Conservation (phyloP, 2,329 filamentous ascomycete species). For the Xylariaceae sp. region DNA sequence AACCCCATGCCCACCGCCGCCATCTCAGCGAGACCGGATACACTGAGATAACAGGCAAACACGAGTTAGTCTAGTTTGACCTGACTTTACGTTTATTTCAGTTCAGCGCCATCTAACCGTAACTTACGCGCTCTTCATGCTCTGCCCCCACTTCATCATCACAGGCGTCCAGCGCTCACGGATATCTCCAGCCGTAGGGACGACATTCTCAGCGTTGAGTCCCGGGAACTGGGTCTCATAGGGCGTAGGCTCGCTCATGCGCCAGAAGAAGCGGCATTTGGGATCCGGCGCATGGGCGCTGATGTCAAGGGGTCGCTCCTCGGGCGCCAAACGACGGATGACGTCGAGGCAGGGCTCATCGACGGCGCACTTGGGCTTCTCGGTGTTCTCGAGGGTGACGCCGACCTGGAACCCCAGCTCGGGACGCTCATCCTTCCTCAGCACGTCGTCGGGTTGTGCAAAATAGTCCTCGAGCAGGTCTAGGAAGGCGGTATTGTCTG, state of each 20-base stretch:
- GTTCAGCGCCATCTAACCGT: not conserved
- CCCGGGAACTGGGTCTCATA: slow-evolving; percentile 53
- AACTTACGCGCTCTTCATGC: slow-evolving; percentile 58
- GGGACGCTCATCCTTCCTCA: slow-evolving; percentile 52
- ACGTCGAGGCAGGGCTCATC: slow-evolving; percentile 57
- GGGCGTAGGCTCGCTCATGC: slow-evolving; percentile 52
- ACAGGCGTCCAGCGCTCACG: slow-evolving; percentile 48
- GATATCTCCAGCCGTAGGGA: slow-evolving; percentile 48
- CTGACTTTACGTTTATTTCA: not conserved
- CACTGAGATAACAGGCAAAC: slow-evolving; percentile 23
- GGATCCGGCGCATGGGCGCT: slow-evolving; percentile 54
- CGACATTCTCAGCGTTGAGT: slow-evolving; percentile 53
- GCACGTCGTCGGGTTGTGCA: slow-evolving; percentile 47
- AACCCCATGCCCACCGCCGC: slow-evolving; percentile 53
- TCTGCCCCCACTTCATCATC: slow-evolving; percentile 55
- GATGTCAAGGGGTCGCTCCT: slow-evolving; percentile 56
- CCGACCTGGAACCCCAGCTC: slow-evolving; percentile 58
- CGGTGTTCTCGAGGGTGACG: slow-evolving; percentile 59
- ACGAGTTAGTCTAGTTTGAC: not conserved
- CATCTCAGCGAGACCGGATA: slow-evolving; percentile 57
- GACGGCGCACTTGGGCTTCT: slow-evolving; percentile 60
- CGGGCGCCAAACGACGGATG: slow-evolving; percentile 50
- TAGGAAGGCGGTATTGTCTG: slow-evolving; percentile 54
- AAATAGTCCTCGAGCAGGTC: slow-evolving; percentile 64
- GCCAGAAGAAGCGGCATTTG: slow-evolving; percentile 62